Base-by-base conservation (phyloP, 257 asterid genomes). In the Phtheirospermum japonicum region DNA sequence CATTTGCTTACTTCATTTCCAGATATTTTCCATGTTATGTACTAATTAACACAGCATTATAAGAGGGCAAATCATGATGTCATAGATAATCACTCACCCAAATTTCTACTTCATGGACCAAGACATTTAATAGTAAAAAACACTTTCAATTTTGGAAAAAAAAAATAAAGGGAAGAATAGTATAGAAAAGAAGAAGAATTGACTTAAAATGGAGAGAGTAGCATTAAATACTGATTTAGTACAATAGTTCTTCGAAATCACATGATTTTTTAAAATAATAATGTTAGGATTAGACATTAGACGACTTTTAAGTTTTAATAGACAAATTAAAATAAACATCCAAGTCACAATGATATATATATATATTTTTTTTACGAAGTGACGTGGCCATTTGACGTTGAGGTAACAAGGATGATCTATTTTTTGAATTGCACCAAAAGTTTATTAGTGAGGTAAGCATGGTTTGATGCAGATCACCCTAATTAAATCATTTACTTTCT, bases 11-110 rank as follows among this genome's bases (percentile, higher is more conserved):
- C 18, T 36, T 58, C 33, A 36, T 36, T 58, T 36, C 33, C 17
- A 18, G 33, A 18, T 36, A 58, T 58, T 37, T 37, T 59, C 64
- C 52, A 59, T 43, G 45, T 20, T 39, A 18, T 17, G 4, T 20
- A 37, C 63, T 36, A 10, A 9, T 54, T 54, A 30, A 32, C 13
- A 57, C 48, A 34, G n/a, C 48, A 54, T 28, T 7, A 57, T 14
- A 2, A 34, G 63, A 58, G 32, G 32, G 28, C 31, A 45, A 8
- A 4, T 14, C 17, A 9, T 58, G 33, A 58, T 58, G 50, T 37
- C 34, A 58, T 36, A 5, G 9, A 18, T 6, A 18, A 59, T 33
- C 14, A 55, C 16, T 30, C 42, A 6, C 11, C 23, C 13, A 31
- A 12, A 13, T 30, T 30, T 55, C 40, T 31, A 28, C 42, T 7